Conservation (phyloP, 768 basidiomycete species). For the Lactarius evosmus region DNA sequence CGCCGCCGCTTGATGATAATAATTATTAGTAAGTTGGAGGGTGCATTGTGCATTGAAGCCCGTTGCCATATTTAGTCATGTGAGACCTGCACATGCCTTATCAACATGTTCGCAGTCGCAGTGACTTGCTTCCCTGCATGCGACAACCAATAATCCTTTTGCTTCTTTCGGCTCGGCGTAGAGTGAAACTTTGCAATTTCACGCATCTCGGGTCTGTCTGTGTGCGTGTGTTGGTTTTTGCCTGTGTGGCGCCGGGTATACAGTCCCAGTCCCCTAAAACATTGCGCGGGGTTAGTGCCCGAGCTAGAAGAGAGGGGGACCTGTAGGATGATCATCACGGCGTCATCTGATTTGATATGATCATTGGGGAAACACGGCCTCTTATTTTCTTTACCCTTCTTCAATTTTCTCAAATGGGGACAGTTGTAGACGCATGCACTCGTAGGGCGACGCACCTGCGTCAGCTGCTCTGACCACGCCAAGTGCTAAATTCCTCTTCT, state of each 20-base stretch:
- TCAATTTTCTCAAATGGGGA: not conserved
- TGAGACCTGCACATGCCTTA: not conserved
- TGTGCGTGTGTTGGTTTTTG: not conserved
- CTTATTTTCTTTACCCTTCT: not conserved
- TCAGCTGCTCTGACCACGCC: not conserved
- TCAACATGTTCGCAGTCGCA: slow-evolving; percentile 4
- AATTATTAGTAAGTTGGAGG: not conserved
- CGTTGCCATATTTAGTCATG: slow-evolving; percentile 1
- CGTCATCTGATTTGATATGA: not conserved
- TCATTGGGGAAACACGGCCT: too few species aligned
- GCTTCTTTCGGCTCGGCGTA: not conserved
- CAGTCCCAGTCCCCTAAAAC: not conserved
- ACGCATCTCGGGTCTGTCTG: not conserved
- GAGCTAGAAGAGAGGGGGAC: not conserved
- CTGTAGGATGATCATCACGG: not conserved
- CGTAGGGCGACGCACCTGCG: not conserved
- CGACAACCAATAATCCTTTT: not conserved
- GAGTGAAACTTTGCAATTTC: not conserved
- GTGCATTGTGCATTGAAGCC: not conserved
- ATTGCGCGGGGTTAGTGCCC: not conserved
- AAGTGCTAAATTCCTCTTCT: too few species aligned
- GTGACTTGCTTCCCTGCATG: not conserved
- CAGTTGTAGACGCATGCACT: not conserved
- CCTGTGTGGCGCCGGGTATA: not conserved
- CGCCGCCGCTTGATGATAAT: slow-evolving; percentile 1